Percentiles rank a stretch among this genome's conserved stretches.
Conservation (phyloP, 1,139 yeast genomes). For the Komagataea norvegica region DNA sequence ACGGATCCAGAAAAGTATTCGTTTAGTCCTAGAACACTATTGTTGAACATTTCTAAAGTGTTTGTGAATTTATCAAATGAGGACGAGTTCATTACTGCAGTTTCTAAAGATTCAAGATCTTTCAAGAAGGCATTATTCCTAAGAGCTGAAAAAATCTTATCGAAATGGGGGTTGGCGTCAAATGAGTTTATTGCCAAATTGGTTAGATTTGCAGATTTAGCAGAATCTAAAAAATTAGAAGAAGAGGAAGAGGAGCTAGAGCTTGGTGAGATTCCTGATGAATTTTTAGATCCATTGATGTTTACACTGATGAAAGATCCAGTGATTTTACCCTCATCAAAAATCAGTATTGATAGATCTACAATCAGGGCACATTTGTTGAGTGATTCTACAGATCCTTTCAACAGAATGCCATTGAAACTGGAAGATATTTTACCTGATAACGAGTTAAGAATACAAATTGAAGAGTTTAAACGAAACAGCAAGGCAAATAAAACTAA, state of each 20-base stretch:
- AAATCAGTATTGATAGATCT: constrained; percentile 77
- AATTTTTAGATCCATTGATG: constrained; percentile 95
- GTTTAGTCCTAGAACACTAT: constrained; percentile 72
- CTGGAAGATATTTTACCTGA: constrained; percentile 84
- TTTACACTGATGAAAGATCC: constrained; percentile 94
- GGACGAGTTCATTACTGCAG: constrained; percentile 66
- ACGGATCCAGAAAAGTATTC: constrained; percentile 77
- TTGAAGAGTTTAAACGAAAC: constrained; percentile 40
- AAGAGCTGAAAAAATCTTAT: constrained; percentile 65
- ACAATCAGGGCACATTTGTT: constrained; percentile 91
- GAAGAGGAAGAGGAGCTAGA: constrained; percentile 84
- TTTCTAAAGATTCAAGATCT: constrained; percentile 88
- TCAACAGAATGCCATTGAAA: constrained; percentile 86
- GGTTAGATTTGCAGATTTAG: constrained; percentile 52
- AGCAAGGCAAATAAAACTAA: constrained; percentile 4
- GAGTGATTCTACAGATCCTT: constrained; percentile 95
- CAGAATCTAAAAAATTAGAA: constrained; percentile 53
- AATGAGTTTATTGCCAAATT: constrained; percentile 51
- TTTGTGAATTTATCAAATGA: constrained; percentile 67
- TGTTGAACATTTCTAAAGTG: constrained; percentile 67
- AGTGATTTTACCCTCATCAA: constrained; percentile 82
- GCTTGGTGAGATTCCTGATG: constrained; percentile 93
- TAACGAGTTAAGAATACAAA: constrained; percentile 57
- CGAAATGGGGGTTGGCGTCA: constrained; percentile 48
- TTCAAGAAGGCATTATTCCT: constrained; percentile 61